A percentile compares a stretch with the other conserved stretches of the same genome.
Conservation (phyloP, 2,329 filamentous ascomycete genomes). For the Fusarium sp. region DNA sequence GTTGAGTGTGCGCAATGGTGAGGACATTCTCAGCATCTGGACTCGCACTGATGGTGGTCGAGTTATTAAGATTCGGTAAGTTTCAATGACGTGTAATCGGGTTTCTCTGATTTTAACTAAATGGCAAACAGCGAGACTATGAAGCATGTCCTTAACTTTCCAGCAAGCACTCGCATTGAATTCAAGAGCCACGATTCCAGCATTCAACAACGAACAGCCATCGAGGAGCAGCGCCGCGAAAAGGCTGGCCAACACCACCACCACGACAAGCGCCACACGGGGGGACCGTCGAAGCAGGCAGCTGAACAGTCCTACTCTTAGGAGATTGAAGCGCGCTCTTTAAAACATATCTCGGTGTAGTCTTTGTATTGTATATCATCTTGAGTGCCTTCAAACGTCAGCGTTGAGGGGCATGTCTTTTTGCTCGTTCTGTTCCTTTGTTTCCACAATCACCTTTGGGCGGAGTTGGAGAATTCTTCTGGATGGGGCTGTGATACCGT, state of each 20-base stretch:
- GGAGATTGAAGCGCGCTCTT: not conserved
- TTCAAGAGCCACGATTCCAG: conserved; percentile 98
- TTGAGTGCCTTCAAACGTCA: conserved; percentile 22
- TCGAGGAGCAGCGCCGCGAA: conserved; percentile 91
- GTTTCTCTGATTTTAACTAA: conserved; percentile 25
- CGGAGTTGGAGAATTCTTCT: conserved; percentile 34
- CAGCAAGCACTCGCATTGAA: conserved; percentile 87
- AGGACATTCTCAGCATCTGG: conserved; percentile 98
- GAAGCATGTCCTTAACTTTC: conserved; percentile 88
- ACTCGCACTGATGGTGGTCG: conserved; percentile 91
- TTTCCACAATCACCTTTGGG: conserved; percentile 27
- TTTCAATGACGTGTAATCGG: conserved; percentile 20
- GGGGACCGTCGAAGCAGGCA: conserved; percentile 49
- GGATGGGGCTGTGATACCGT: conserved; percentile 29
- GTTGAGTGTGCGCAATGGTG: conserved; percentile 91
- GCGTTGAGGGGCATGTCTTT: conserved; percentile 25
- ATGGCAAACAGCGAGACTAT: conserved; percentile 81
- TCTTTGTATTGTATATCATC: conserved; percentile 43
- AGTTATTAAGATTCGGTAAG: conserved; percentile 95
- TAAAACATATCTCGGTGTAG: conserved; percentile 6
- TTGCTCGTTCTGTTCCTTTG: conserved; percentile 26
- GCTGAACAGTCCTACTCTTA: conserved; percentile 47
- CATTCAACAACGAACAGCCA: conserved; percentile 89
- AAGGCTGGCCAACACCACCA: conserved; percentile 69
- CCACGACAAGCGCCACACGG: conserved; percentile 53